These are phyloP conservation scores for Salix koriyanagi DNA, from an alignment of 345 rosid genomes.

Conservation along the genomic window DNA sequence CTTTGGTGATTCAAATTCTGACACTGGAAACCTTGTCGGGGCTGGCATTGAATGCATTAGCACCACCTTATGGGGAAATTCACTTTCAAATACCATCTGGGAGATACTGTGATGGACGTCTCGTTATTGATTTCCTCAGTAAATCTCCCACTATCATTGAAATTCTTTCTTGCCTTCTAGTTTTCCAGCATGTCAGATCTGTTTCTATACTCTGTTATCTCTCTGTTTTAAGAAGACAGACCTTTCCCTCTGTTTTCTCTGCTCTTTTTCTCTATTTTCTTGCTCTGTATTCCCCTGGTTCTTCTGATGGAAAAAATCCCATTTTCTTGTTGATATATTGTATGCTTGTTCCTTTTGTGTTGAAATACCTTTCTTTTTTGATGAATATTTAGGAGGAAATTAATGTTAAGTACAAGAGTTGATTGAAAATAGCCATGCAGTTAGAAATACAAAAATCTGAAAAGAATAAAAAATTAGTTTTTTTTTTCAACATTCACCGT, in stretches of 20 bases:
- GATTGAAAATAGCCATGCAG: background rate
- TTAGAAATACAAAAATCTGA: background rate
- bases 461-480: too few species aligned
- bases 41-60: conserved; percentile 57
- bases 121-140: conserved; percentile 74
- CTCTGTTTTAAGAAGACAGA: background rate
- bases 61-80: conserved; percentile 62
- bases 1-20: conserved; percentile 94
- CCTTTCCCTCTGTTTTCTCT: background rate
- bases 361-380: background rate
- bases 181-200: background rate
- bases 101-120: conserved; percentile 87
- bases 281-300: background rate
- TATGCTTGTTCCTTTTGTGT: background rate
- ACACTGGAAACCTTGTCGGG: conserved; percentile 72
- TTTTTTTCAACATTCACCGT: background rate
- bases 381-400: background rate
- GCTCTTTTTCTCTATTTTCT: background rate
- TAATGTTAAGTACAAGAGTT: background rate
- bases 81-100: conserved; percentile 65
- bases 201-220: background rate
- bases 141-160: conserved; percentile 10
- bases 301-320: background rate
- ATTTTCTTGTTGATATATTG: background rate
- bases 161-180: background rate